These are phyloP conservation scores for Tolypocladium tropicale DNA, from an alignment of 2,329 filamentous ascomycete species.

Conservation along the genomic window DNA sequence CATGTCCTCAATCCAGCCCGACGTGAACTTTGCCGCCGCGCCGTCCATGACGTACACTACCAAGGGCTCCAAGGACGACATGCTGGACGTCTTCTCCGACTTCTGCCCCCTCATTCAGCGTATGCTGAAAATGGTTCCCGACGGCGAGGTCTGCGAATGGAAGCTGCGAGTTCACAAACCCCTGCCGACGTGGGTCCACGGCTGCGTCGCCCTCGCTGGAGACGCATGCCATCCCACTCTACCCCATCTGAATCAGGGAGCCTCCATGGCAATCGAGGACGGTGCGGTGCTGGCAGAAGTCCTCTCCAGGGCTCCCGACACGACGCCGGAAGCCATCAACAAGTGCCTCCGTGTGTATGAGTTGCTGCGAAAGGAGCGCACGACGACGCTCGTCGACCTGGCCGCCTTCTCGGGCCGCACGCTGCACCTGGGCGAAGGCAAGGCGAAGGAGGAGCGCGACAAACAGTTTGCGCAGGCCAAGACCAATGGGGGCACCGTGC, in stretches of 20 bases:
- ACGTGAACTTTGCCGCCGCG: slow-evolving; percentile 47
- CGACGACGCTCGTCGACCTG: slow-evolving; percentile 40
- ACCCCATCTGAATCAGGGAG: slow-evolving; percentile 55
- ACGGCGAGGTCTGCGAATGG: slow-evolving; percentile 57
- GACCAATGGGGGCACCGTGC: slow-evolving; percentile 37
- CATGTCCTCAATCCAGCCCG: slow-evolving; percentile 51
- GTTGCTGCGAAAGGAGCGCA: slow-evolving; percentile 44
- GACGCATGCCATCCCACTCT: slow-evolving; percentile 59
- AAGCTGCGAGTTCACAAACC: slow-evolving; percentile 47
- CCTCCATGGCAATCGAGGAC: slow-evolving; percentile 57
- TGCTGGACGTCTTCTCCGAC: slow-evolving; percentile 50
- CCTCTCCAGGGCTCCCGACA: slow-evolving; percentile 28
- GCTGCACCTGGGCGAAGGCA: slow-evolving; percentile 45
- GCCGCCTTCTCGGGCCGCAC: slow-evolving; percentile 39
- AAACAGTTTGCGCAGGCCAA: slow-evolving; percentile 40
- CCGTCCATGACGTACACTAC: slow-evolving; percentile 53
- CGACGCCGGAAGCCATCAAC: slow-evolving; percentile 27
- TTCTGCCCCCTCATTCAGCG: slow-evolving; percentile 50
- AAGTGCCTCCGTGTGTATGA: slow-evolving; percentile 46
- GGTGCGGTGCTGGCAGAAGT: slow-evolving; percentile 48
- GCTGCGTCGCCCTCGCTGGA: slow-evolving; percentile 45
- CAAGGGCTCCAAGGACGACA: slow-evolving; percentile 46
- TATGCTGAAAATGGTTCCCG: slow-evolving; percentile 49
- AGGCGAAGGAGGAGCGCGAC: slow-evolving; percentile 46
- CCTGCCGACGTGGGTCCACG: slow-evolving; percentile 47